Evolutionary conservation across 2,329 filamentous ascomycete genomes (phyloP).

Genomic region (Fusarium incarnatum): DNA sequence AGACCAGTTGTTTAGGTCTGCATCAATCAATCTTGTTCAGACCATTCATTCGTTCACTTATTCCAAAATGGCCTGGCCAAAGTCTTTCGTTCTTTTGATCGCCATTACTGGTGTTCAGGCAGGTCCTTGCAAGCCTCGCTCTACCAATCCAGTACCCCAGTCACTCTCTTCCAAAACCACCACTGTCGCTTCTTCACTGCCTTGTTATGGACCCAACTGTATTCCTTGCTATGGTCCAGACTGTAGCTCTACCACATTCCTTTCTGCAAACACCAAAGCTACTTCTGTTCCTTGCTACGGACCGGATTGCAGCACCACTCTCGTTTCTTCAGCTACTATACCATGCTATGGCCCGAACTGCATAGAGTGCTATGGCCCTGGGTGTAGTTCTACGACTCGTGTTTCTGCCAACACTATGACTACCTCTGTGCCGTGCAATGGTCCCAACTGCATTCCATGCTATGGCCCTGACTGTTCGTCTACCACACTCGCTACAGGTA

Average conservation of each 20-base stretch:
- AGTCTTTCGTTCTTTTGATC: constrained; percentile 33
- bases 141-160: constrained; percentile 27
- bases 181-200: constrained; percentile 5
- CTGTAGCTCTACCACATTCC: background rate
- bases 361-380: background rate
- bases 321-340: background rate
- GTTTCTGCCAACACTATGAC: background rate
- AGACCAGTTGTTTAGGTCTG: background rate
- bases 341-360: background rate
- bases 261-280: background rate
- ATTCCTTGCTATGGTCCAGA: background rate
- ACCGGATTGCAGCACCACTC: background rate
- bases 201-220: background rate
- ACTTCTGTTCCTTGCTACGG: background rate
- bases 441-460: background rate
- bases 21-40: constrained; percentile 10
- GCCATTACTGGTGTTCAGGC: constrained; percentile 11
- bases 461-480: background rate
- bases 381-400: background rate
- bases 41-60: constrained; percentile 15
- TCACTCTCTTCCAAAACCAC: background rate
- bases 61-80: constrained; percentile 30
- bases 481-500: background rate
- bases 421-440: background rate
- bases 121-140: constrained; percentile 33